Evolutionary conservation across 352 stramenopile genomes (phyloP).

Genomic region (Phytophthora podocarpi): DNA sequence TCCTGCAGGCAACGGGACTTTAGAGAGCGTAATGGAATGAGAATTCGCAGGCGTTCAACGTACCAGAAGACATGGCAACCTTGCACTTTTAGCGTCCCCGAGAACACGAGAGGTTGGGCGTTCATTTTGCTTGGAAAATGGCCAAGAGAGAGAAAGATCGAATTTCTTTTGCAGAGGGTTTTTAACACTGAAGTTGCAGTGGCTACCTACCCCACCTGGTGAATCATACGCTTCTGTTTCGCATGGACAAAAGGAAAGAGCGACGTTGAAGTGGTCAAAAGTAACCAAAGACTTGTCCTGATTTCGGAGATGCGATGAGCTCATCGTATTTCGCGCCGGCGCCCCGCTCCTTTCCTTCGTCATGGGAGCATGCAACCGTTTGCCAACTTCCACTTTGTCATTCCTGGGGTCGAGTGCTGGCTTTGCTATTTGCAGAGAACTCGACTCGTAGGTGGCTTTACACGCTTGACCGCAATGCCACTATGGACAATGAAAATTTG

Average conservation of each 20-base stretch:
- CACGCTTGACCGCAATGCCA: neutral
- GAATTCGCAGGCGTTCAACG: slow-evolving; percentile 3
- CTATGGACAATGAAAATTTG: neutral
- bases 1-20: slow-evolving; percentile 11
- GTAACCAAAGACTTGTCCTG: slow-evolving; percentile 15
- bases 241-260: slow-evolving; percentile 7
- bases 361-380: no score
- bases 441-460: neutral
- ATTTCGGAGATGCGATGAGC: slow-evolving; percentile 20
- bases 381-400: slow-evolving; percentile 1
- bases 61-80: slow-evolving; percentile 33
- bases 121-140: slow-evolving; percentile 27
- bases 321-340: no score
- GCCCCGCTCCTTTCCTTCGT: no score
- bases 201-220: neutral
- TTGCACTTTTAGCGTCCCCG: slow-evolving; percentile 37
- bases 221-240: slow-evolving; percentile 31
- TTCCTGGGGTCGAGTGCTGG: slow-evolving; percentile 7
- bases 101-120: slow-evolving; percentile 26
- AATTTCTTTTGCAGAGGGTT: slow-evolving; percentile 6
- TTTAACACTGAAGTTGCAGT: neutral
- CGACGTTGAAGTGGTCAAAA: slow-evolving; percentile 15
- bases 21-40: slow-evolving; percentile 5
- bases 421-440: neutral
- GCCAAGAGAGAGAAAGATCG: neutral